Percentiles rank a stretch among this genome's conserved stretches.
phyloP scores from a whole-genome alignment of 2,329 filamentous ascomycete species.

The Davidsoniella neocaledoniae region DNA sequence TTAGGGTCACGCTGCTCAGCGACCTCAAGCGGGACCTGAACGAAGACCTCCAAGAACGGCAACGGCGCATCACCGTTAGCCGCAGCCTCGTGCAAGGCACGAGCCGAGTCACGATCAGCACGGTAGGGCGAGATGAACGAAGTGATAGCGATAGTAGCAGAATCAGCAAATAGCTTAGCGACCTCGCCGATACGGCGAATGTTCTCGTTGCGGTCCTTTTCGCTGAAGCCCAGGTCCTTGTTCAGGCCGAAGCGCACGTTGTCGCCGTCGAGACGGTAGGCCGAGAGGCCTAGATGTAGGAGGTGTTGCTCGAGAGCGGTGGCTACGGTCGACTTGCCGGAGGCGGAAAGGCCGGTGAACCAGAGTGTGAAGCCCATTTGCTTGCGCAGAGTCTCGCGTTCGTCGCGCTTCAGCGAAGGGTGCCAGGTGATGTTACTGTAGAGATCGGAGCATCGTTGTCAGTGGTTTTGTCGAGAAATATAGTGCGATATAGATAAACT shows the following conservation, averaged over 20 bases:
- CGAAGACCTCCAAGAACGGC: constrained; percentile 83
- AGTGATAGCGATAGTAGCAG: constrained; percentile 71
- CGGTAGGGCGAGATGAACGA: constrained; percentile 95
- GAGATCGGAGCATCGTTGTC: background rate
- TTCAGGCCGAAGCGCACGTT: constrained; percentile 97
- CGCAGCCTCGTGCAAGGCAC: constrained; percentile 56
- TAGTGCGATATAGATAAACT: background rate
- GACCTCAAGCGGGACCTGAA: constrained; percentile 80
- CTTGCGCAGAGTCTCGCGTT: constrained; percentile 58
- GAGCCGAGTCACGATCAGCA: constrained; percentile 67
- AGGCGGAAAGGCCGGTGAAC: constrained; percentile 93
- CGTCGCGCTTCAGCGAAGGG: constrained; percentile 58
- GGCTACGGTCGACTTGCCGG: constrained; percentile 92
- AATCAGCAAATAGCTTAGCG: constrained; percentile 90
- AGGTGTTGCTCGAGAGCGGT: constrained; percentile 95
- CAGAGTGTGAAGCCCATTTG: constrained; percentile 91
- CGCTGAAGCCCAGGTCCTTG: constrained; percentile 90
- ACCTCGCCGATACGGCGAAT: constrained; percentile 94
- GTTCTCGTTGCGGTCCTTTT: constrained; percentile 91
- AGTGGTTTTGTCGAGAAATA: background rate
- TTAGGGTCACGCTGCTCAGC: constrained; percentile 94
- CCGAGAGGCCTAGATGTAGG: constrained; percentile 62
- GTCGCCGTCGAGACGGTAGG: constrained; percentile 93
- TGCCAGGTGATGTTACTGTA: constrained; percentile 82
- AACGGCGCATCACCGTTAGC: constrained; percentile 44